A percentile compares a stretch with the other conserved stretches of the same genome.
These are phyloP conservation scores for Ensete ventricosum DNA, from an alignment of 176 grass and related monocot species.

Conservation along the genomic window DNA sequence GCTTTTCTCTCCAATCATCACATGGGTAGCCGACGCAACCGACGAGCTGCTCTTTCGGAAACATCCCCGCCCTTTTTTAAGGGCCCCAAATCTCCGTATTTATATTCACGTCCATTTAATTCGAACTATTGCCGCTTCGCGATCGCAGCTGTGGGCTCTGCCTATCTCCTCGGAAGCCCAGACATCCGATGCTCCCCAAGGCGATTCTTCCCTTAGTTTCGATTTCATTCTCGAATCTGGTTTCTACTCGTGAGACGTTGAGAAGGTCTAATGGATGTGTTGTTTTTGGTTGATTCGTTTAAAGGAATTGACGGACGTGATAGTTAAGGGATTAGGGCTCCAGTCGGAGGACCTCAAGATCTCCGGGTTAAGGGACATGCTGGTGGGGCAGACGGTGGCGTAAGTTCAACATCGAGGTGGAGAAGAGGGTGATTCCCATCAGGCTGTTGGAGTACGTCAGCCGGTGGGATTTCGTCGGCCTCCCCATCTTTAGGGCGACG, in stretches of 20 bases:
- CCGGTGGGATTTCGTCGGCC: slow-evolving; percentile 78
- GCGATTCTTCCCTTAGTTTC: slow-evolving; percentile 5
- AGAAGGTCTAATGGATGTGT: too few relatives aligned
- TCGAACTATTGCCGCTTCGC: slow-evolving; percentile 18
- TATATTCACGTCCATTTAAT: not conserved
- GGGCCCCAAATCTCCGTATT: not conserved
- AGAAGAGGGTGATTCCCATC: slow-evolving; percentile 54
- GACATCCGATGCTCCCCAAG: slow-evolving; percentile 39
- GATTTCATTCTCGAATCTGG: too few relatives aligned
- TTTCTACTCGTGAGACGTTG: not conserved
- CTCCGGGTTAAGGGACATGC: slow-evolving; percentile 73
- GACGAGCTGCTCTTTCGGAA: not conserved
- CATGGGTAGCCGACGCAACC: too few relatives aligned
- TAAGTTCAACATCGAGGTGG: slow-evolving; percentile 88
- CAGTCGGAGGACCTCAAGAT: slow-evolving; percentile 63
- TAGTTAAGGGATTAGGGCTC: slow-evolving; percentile 74
- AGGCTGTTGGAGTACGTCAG: slow-evolving; percentile 77
- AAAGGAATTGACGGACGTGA: slow-evolving; percentile 78
- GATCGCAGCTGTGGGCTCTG: slow-evolving; percentile 18
- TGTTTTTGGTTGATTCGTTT: not conserved
- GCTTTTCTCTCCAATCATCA: too few relatives aligned
- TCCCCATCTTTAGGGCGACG: slow-evolving; percentile 61
- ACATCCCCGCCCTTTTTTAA: not conserved
- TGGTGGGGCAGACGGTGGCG: slow-evolving; percentile 71
- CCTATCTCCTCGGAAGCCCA: slow-evolving; percentile 23